Evolutionary conservation across 768 basidiomycete species (phyloP).

Genomic region (Hericium alpestre): DNA sequence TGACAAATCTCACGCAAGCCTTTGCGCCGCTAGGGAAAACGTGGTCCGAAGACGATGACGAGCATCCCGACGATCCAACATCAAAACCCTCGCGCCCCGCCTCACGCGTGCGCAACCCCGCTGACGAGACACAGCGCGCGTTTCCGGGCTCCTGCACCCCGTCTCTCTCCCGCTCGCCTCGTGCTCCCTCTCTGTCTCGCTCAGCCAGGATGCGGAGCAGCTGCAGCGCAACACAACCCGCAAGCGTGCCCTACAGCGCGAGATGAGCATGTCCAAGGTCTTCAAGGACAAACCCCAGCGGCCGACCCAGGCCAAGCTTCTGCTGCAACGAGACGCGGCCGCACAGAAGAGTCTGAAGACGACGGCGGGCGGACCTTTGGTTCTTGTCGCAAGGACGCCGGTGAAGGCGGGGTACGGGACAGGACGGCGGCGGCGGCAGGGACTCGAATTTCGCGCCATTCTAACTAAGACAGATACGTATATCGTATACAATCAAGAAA

Average conservation of each 20-base stretch:
- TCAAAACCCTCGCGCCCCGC: not conserved
- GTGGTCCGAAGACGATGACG: constrained; percentile 2
- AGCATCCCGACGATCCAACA: not conserved
- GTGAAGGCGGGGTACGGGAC: constrained; percentile 6
- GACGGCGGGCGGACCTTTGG: not conserved
- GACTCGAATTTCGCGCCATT: too few species aligned
- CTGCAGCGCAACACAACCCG: constrained; percentile 29
- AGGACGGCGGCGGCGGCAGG: too few species aligned
- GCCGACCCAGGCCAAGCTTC: constrained; percentile 5
- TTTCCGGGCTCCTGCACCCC: constrained; percentile 34
- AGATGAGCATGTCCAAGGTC: constrained; percentile 61
- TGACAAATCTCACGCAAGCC: too few species aligned
- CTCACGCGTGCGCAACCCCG: not conserved
- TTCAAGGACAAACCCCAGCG: constrained; percentile 40
- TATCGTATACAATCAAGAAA: too few species aligned
- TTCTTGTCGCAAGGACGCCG: constrained; percentile 19
- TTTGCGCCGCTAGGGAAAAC: too few species aligned
- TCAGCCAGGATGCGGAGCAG: constrained; percentile 50
- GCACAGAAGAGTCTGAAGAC: constrained; percentile 10
- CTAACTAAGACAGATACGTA: too few species aligned
- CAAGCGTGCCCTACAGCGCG: constrained; percentile 48
- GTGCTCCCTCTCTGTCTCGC: constrained; percentile 46
- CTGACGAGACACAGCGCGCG: constrained; percentile 22
- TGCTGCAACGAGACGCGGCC: constrained; percentile 5
- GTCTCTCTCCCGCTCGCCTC: constrained; percentile 18